phyloP scores from a whole-genome alignment of 345 rosid genomes.

The Rhodamnia argentea region DNA sequence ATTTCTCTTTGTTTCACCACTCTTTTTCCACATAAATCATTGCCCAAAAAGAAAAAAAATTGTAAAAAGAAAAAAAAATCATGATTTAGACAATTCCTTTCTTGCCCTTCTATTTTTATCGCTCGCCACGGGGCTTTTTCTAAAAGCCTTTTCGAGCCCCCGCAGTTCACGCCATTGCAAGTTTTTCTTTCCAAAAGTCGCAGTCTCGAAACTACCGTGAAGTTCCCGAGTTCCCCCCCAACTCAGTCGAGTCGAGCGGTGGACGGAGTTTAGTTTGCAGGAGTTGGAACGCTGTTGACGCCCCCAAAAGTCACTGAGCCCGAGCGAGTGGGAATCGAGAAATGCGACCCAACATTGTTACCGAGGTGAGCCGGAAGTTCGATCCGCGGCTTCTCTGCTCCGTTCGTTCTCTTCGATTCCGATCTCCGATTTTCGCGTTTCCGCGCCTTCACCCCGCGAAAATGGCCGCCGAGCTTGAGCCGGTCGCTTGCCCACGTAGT shows the following conservation, averaged over 20 bases:
- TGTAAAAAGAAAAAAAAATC: background rate
- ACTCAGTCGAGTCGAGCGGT: background rate
- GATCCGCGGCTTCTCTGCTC: background rate
- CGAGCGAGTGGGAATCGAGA: background rate
- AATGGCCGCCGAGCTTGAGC: background rate
- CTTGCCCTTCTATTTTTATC: background rate
- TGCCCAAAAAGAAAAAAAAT: background rate
- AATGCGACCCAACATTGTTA: slow-evolving; percentile 40
- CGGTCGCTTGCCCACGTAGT: background rate
- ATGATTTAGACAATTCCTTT: background rate
- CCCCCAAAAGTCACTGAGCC: background rate
- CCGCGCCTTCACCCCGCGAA: background rate
- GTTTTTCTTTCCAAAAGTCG: background rate
- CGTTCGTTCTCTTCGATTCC: background rate
- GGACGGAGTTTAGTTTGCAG: background rate
- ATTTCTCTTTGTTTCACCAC: background rate
- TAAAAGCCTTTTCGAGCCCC: background rate
- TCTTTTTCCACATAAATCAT: background rate
- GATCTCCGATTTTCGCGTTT: background rate
- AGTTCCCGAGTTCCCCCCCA: background rate
- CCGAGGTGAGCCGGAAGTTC: slow-evolving; percentile 27
- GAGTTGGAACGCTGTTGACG: background rate
- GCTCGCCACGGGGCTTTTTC: background rate
- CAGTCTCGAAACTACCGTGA: background rate
- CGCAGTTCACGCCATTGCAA: background rate